These are phyloP conservation scores for Aspergillus arachidicola DNA, from an alignment of 2,329 filamentous ascomycete species.

Conservation along the genomic window DNA sequence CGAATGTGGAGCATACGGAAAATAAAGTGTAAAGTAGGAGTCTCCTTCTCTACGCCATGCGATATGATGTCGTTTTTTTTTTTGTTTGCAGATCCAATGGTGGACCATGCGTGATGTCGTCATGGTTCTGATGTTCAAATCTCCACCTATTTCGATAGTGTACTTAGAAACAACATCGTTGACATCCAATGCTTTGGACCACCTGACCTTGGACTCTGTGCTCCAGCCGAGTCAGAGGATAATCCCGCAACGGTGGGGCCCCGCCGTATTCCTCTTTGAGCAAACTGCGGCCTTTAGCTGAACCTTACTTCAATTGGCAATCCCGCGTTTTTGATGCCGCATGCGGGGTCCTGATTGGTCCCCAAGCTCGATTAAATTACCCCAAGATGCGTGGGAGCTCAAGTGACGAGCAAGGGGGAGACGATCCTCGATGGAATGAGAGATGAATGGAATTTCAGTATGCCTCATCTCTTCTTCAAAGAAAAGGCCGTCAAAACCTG, in stretches of 20 bases:
- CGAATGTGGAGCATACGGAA: constrained; percentile 19
- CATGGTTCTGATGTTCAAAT: background rate
- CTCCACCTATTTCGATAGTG: background rate
- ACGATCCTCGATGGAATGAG: background rate
- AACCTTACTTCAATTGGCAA: background rate
- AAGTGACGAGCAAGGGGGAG: background rate
- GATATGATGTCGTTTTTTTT: background rate
- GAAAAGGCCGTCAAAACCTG: too few species aligned
- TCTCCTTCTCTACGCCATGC: background rate
- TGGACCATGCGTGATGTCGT: background rate
- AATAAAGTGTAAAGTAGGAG: constrained; percentile 1
- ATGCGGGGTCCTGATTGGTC: background rate
- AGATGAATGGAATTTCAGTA: background rate
- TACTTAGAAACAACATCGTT: background rate
- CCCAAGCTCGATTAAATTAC: background rate
- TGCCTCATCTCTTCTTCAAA: background rate
- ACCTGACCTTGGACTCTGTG: background rate
- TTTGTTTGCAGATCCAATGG: background rate
- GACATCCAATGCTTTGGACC: too few species aligned
- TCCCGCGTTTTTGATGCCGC: background rate
- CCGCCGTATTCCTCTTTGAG: background rate
- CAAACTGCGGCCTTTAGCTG: background rate
- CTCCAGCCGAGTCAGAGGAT: too few species aligned
- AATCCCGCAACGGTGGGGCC: background rate
- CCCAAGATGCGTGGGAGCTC: background rate